Evolutionary conservation across 2,329 filamentous ascomycete species (phyloP).

Genomic region (Thielaviopsis ethacetica): DNA sequence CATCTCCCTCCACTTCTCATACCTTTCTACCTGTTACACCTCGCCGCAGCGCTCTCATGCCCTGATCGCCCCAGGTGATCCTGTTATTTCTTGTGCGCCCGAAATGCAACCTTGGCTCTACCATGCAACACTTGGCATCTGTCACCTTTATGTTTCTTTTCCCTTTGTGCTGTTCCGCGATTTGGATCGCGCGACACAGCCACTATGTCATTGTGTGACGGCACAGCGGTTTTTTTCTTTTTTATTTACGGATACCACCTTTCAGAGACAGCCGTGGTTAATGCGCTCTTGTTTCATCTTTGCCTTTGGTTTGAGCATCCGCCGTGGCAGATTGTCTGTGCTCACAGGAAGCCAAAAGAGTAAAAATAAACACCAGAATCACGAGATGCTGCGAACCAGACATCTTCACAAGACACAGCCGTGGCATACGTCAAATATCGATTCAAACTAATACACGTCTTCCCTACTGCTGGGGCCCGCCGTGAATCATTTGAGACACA

Average conservation of each 20-base stretch:
- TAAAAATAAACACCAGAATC: neutral
- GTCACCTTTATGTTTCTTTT: neutral
- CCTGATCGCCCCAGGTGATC: neutral
- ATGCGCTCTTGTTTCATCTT: neutral
- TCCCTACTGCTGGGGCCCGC: conserved; percentile 13
- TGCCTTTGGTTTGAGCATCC: neutral
- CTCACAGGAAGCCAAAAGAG: neutral
- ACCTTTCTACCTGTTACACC: neutral
- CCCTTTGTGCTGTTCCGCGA: neutral
- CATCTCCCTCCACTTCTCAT: neutral
- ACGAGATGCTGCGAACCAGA: neutral
- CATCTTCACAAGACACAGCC: neutral
- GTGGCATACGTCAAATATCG: neutral
- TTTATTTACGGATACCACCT: neutral
- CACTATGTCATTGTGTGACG: neutral
- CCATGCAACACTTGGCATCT: neutral
- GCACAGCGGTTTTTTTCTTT: neutral
- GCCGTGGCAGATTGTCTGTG: neutral
- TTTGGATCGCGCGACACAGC: neutral
- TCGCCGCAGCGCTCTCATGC: neutral
- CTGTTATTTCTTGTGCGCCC: neutral
- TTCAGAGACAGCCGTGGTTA: too few species aligned
- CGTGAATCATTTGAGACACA: conserved; percentile 26
- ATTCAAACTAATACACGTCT: neutral
- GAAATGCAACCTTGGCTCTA: neutral